Conservation (phyloP, 805 yeast genomes). For the Gaillardinia entomophila region DNA sequence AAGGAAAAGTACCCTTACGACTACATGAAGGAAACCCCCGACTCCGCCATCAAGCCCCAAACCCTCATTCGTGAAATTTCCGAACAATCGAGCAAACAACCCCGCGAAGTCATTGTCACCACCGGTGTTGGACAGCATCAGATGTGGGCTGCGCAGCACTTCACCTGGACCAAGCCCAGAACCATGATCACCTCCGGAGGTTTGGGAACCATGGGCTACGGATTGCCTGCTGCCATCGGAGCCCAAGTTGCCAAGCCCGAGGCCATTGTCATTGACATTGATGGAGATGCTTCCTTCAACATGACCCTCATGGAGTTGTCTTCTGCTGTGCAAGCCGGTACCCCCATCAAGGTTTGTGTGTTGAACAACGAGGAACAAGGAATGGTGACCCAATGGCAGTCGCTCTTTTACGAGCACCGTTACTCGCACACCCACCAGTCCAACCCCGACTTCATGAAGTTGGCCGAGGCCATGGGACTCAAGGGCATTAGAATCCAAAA, state of each 20-base stretch:
- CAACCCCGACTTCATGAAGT: conserved; percentile 88
- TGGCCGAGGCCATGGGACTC: conserved; percentile 92
- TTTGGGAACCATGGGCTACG: conserved; percentile 97
- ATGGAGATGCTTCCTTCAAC: conserved; percentile 98
- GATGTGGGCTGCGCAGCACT: conserved; percentile 99
- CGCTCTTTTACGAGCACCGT: conserved; percentile 93
- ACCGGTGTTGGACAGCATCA: conserved; percentile 99
- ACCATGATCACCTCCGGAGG: conserved; percentile 98
- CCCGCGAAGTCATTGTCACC: conserved; percentile 78
- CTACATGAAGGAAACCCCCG: conserved; percentile 77
- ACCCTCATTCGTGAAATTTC: conserved; percentile 78
- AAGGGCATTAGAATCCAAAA: conserved; percentile 69
- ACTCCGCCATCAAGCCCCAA: conserved; percentile 84
- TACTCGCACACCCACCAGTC: conserved; percentile 96
- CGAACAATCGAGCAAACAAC: conserved; percentile 55
- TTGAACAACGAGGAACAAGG: conserved; percentile 98
- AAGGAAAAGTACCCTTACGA: conserved; percentile 79
- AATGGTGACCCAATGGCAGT: conserved; percentile 99
- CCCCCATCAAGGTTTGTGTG: conserved; percentile 85
- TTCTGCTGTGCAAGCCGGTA: conserved; percentile 88
- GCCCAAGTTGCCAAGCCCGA: conserved; percentile 96
- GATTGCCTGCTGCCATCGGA: conserved; percentile 96
- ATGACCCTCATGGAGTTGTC: conserved; percentile 94
- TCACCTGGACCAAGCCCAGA: conserved; percentile 90
- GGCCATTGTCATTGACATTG: conserved; percentile 91